These are phyloP conservation scores for Xylariaceae sp. DNA, from an alignment of 2,329 filamentous ascomycete species.

Conservation along the genomic window DNA sequence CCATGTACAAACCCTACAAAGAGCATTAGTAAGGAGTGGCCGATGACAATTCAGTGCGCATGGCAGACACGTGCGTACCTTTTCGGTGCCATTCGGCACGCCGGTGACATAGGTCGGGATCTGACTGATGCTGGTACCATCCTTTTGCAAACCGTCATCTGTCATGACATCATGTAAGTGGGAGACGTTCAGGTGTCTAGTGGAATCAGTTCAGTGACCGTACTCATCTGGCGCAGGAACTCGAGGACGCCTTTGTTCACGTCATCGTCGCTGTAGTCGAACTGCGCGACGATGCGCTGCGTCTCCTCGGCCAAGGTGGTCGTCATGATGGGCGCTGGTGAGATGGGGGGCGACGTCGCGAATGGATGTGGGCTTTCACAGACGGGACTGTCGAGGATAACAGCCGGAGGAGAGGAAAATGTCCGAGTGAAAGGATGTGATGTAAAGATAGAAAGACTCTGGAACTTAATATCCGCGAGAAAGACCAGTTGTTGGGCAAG, in stretches of 20 bases:
- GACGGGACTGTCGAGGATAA: conserved; percentile 40
- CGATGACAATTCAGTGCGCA: not conserved
- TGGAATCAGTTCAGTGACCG: conserved; percentile 23
- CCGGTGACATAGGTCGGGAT: conserved; percentile 96
- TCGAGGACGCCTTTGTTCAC: conserved; percentile 77
- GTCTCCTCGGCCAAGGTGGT: conserved; percentile 59
- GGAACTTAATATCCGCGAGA: conserved; percentile 45
- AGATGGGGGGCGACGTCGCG: conserved; percentile 48
- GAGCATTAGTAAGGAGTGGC: conserved; percentile 4
- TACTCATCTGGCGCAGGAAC: conserved; percentile 80
- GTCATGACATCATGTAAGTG: conserved; percentile 17
- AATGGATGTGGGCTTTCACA: conserved; percentile 54
- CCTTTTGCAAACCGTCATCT: conserved; percentile 76
- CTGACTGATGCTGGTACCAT: conserved; percentile 81
- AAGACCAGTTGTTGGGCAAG: conserved; percentile 44
- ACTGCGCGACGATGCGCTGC: conserved; percentile 73
- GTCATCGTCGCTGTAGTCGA: conserved; percentile 74
- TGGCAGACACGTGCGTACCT: conserved; percentile 51
- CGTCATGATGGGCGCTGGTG: conserved; percentile 53
- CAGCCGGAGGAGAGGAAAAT: conserved; percentile 41
- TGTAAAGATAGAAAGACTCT: conserved; percentile 34
- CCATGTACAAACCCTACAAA: conserved; percentile 82
- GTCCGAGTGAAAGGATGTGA: conserved; percentile 33
- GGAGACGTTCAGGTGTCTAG: not conserved
- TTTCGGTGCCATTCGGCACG: conserved; percentile 95